A percentile compares a stretch with the other conserved stretches of the same genome.
phyloP scores from a whole-genome alignment of 192 early-diverging fungal genomes.

The Linnemannia hyalina region DNA sequence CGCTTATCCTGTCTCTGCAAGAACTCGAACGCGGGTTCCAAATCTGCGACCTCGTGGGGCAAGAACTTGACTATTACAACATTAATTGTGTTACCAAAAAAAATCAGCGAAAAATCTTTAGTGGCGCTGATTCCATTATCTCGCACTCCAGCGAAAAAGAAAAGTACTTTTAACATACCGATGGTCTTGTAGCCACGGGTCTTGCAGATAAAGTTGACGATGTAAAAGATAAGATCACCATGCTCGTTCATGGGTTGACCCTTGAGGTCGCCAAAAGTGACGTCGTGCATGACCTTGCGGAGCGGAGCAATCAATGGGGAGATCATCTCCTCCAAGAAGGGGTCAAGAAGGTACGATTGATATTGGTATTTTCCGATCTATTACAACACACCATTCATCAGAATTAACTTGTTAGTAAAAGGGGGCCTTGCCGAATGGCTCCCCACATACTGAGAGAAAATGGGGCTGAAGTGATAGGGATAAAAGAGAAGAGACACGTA shows the following conservation, averaged over 20 bases:
- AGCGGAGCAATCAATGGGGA: slow-evolving; percentile 70
- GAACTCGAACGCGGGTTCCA: slow-evolving; percentile 90
- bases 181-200: slow-evolving; percentile 93
- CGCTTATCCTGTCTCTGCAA: slow-evolving; percentile 53
- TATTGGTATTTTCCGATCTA: slow-evolving; percentile 79
- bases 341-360: slow-evolving; percentile 82
- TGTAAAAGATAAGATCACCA: slow-evolving; percentile 52
- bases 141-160: not conserved
- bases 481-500: not conserved
- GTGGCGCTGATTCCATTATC: not conserved
- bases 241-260: slow-evolving; percentile 33
- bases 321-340: slow-evolving; percentile 76
- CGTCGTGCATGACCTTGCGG: slow-evolving; percentile 46
- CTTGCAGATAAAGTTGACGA: slow-evolving; percentile 85
- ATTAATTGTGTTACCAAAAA: not conserved
- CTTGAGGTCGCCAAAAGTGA: slow-evolving; percentile 35
- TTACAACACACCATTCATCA: not conserved
- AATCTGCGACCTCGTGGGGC: slow-evolving; percentile 87
- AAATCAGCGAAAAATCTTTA: not conserved
- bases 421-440: not conserved
- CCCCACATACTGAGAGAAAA: not conserved
- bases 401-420: not conserved
- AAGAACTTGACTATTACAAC: slow-evolving; percentile 83
- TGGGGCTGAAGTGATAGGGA: too few relatives aligned
- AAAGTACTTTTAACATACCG: slow-evolving; percentile 56